Base-by-base conservation (phyloP, 1,284 basidiomycete genomes). In the Sanghuangporus sanghuang region DNA sequence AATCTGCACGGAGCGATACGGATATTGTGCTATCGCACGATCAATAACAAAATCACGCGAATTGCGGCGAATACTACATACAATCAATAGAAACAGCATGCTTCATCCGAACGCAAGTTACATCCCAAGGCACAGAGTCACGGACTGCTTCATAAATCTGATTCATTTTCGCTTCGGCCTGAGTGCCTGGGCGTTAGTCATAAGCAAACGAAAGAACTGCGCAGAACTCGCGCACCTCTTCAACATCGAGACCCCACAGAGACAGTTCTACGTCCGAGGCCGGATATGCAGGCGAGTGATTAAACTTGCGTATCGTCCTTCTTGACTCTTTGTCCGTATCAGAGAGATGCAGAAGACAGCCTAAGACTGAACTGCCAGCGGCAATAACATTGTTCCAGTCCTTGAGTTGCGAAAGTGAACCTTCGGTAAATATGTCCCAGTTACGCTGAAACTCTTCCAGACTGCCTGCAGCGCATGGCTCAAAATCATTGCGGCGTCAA, bases 241-340 rank as follows among this genome's bases (percentile, higher is more conserved):
- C 81, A 18, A 79, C 73, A 12, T 77, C 80, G 71, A 86, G 68
- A 1, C 83, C 85, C 75, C 81, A 85, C 50, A 87, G 71, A 68
- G 86, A 87, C 9, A 87, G 71, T 70, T 87, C 84, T n/a, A 86
- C 75, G 69, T 87, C 84, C 0, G 84, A 85, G 0, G 82, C 80
- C 2, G 84, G 82, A 65, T 82, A 86, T 2, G 79, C 79, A 9
- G 69, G 73, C 8, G 75, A 75, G 66, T 86, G 85, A 68, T 79
- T 85, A 64, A 79, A 78, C 69, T 85, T 85, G 64, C 84, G 77
- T 61, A 81, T 80, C 0, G 80, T 73, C 59, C 82, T 74, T 73
- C 84, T 86, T 14, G 81, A 82, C 4, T 71, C 74, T 72, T 78
- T 81, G 36, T 76, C 75, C 8, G 70, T 71, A 11, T 80, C 78